phyloP scores from a whole-genome alignment of 441 rosid genomes.

The Breynia disticha region DNA sequence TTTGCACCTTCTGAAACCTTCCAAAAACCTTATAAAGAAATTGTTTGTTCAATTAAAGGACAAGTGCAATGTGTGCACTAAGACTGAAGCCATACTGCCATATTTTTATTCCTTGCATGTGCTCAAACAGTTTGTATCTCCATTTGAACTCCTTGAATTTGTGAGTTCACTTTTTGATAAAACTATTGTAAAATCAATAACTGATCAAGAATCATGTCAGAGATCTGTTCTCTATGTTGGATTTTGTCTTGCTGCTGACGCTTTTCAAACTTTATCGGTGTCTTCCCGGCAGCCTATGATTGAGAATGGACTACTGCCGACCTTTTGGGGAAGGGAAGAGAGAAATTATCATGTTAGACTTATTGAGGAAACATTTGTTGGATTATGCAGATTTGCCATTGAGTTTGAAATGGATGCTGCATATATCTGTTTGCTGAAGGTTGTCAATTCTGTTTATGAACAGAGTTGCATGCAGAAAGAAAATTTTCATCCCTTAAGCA shows the following conservation, averaged over 20 bases:
- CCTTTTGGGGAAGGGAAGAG: slow-evolving; percentile 47
- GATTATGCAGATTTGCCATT: slow-evolving; percentile 48
- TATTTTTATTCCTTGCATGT: slow-evolving; percentile 44
- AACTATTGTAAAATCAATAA: slow-evolving; percentile 25
- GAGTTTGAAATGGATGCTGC: slow-evolving; percentile 39
- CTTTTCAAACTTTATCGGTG: slow-evolving; percentile 46
- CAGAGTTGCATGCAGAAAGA: slow-evolving; percentile 27
- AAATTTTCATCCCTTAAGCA: slow-evolving; percentile 50
- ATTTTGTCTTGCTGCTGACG: slow-evolving; percentile 54
- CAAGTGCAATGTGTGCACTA: slow-evolving; percentile 40
- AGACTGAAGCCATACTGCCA: slow-evolving; percentile 35
- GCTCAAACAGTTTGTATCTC: slow-evolving; percentile 51
- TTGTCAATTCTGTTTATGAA: slow-evolving; percentile 35
- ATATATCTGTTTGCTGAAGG: slow-evolving; percentile 63
- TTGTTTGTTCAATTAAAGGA: slow-evolving; percentile 34
- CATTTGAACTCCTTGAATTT: slow-evolving; percentile 55
- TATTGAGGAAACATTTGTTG: slow-evolving; percentile 51
- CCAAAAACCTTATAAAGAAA: slow-evolving; percentile 33
- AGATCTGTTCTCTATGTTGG: slow-evolving; percentile 38
- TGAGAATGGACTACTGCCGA: slow-evolving; percentile 33
- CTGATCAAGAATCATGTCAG: slow-evolving; percentile 22
- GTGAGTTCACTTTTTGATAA: slow-evolving; percentile 49
- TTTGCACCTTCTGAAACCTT: slow-evolving; percentile 35
- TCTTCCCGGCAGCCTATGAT: slow-evolving; percentile 44
- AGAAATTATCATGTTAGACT: slow-evolving; percentile 33